Percentiles rank a stretch among this genome's conserved stretches.
These are phyloP conservation scores for Phlyctochytrium planicorne DNA, from an alignment of 192 early-diverging fungal genomes.

Conservation along the genomic window DNA sequence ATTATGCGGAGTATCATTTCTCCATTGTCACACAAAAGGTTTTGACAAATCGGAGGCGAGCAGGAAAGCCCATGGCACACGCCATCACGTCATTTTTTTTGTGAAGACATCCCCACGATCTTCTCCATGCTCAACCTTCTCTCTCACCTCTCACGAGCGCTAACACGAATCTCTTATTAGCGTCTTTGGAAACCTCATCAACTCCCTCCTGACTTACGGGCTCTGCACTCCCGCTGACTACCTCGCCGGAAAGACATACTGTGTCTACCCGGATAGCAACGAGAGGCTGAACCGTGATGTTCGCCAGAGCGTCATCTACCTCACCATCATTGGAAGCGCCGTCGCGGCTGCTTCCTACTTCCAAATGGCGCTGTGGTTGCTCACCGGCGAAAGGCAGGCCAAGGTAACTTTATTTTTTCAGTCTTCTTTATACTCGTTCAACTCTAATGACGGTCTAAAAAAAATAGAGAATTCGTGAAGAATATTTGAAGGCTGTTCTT, in stretches of 20 bases:
- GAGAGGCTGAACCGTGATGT: slow-evolving; percentile 20
- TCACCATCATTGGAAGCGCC: slow-evolving; percentile 29
- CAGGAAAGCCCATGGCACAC: too few species aligned
- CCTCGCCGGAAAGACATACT: neutral
- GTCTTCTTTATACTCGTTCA: too few species aligned
- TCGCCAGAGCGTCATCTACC: slow-evolving; percentile 19
- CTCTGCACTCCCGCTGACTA: slow-evolving; percentile 9
- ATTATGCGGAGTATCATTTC: too few species aligned
- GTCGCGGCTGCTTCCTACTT: slow-evolving; percentile 27
- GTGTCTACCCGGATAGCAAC: neutral
- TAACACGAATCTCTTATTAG: too few species aligned
- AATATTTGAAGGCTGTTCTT: slow-evolving; percentile 31
- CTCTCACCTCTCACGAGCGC: too few species aligned
- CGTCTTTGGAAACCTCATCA: slow-evolving; percentile 40
- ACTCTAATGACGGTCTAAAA: too few species aligned
- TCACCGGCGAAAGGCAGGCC: slow-evolving; percentile 34
- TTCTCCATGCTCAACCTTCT: too few species aligned
- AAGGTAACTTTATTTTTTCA: slow-evolving; percentile 14
- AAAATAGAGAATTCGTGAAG: slow-evolving; percentile 36
- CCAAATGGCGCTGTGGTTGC: slow-evolving; percentile 38
- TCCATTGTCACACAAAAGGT: too few species aligned
- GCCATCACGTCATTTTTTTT: too few species aligned
- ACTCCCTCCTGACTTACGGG: slow-evolving; percentile 25
- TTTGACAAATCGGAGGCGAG: too few species aligned
- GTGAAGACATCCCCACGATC: too few species aligned